Evolutionary conservation across 2,329 filamentous ascomycete species (phyloP), one percentile per base, ranked within the genome.

Genomic region (Xenosphaeropsis pyriputrescens): DNA sequence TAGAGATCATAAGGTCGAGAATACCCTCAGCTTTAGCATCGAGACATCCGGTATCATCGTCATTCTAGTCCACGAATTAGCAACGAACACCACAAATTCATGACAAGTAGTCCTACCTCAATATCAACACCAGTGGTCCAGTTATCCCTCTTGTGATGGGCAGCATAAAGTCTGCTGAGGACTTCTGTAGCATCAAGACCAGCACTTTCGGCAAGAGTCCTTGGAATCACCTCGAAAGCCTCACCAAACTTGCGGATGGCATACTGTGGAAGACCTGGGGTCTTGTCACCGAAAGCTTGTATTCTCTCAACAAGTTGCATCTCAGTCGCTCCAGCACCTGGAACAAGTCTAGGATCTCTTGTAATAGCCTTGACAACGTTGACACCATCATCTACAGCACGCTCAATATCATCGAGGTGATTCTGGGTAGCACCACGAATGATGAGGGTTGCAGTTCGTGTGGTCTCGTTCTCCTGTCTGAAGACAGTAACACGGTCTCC

Each of bases 311-410:
- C 80, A 42, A 98, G 74, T 64, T 95, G 85, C 58, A 93, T 79
- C 62, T 98, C 91, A 44, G 89, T 85, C 35, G 91, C 89, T 52
- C 91, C 93, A 19, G 91, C 91, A 47, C 91, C 91, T 29, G 91
- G 86, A 1, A 98, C 88, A 41, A 98, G 70, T 45, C 88, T 75
- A 6, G 89, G 68, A 57, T 98, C 93, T 57, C 84, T 84, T 44
- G 91, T 96, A 58, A 98, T 93, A 47, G 91, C 91, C 68, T 98
- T 98, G 59, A 98, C 83, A 37, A 93, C 93, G 55, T 96, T 98
- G 58, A 98, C 91, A 47, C 91, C 91, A 50, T 98, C 91, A 52
- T 98, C 91, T 40, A 98, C 88, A 36, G 91, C 91, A 46, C 91
- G 80, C 70, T 98, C 91, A 29, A 98, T 74, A 51, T 98, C 91